A percentile compares a stretch with the other conserved stretches of the same genome.
Conservation (phyloP, 2,329 filamentous ascomycete species). For the Salinomyces thailandicus region DNA sequence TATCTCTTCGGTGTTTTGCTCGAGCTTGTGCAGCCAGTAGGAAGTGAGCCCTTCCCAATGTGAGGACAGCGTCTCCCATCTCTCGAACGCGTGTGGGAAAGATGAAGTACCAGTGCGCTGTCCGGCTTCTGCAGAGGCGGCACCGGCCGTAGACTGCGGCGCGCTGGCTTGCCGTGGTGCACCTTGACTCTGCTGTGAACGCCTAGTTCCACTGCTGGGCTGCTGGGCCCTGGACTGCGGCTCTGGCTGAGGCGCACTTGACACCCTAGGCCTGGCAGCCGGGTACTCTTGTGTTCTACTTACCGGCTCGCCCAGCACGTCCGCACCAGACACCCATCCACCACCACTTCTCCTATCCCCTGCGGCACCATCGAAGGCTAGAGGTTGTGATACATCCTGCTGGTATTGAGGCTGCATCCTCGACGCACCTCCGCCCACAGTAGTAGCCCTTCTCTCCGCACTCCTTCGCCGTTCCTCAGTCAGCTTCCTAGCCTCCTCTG, state of each 20-base stretch:
- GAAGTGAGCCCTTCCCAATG: constrained; percentile 97
- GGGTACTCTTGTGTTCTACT: constrained; percentile 18
- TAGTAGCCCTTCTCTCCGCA: constrained; percentile 50
- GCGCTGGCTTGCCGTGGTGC: constrained; percentile 16
- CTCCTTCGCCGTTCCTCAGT: constrained; percentile 42
- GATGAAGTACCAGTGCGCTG: constrained; percentile 43
- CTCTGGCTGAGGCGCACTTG: constrained; percentile 15
- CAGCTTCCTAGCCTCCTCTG: constrained; percentile 32
- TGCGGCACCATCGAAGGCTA: constrained; percentile 16
- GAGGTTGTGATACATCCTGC: constrained; percentile 16
- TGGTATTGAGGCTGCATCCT: constrained; percentile 20
- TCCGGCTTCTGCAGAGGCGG: constrained; percentile 10
- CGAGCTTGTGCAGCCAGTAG: constrained; percentile 89
- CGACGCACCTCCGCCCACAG: constrained; percentile 13
- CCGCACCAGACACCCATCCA: constrained; percentile 23
- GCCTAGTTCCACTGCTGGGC: constrained; percentile 12
- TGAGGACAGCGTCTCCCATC: constrained; percentile 93
- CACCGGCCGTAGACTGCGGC: constrained; percentile 10
- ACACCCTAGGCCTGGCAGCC: constrained; percentile 10
- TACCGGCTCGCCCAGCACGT: constrained; percentile 24
- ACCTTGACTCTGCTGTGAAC: constrained; percentile 16
- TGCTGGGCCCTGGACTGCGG: constrained; percentile 17
- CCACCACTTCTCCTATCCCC: constrained; percentile 12
- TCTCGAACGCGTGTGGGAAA: constrained; percentile 93
- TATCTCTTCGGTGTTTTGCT: constrained; percentile 81